These are phyloP conservation scores for Trametes meyenii DNA, from an alignment of 768 basidiomycete genomes.

Conservation along the genomic window DNA sequence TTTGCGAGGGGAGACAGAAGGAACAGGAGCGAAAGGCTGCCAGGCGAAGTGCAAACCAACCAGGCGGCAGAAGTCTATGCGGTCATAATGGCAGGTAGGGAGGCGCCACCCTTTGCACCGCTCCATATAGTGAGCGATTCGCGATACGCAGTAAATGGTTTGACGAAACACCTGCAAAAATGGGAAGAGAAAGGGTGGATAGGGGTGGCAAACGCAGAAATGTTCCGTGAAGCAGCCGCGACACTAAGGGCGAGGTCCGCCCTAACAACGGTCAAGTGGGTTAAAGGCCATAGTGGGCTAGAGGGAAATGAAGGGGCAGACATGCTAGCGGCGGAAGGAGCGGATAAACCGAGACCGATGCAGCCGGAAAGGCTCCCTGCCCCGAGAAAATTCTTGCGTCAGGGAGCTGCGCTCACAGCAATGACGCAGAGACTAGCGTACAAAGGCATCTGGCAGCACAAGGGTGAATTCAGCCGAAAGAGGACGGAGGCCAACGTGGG, in stretches of 20 bases:
- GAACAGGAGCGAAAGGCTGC: neutral
- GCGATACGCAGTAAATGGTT: conserved; percentile 17
- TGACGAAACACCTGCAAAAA: conserved; percentile 24
- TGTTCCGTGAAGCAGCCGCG: no score
- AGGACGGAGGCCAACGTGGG: neutral
- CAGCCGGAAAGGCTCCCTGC: neutral
- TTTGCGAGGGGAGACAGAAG: neutral
- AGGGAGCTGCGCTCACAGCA: neutral
- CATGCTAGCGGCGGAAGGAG: neutral
- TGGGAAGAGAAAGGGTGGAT: conserved; percentile 15
- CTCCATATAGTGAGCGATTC: conserved; percentile 23
- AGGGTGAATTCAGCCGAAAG: neutral
- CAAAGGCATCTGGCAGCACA: neutral
- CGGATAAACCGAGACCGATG: neutral
- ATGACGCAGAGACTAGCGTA: neutral
- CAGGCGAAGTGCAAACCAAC: neutral
- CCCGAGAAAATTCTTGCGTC: neutral
- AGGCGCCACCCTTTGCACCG: neutral
- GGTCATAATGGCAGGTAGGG: conserved; percentile 1
- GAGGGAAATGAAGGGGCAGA: neutral
- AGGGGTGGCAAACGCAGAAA: no score
- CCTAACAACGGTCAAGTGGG: neutral
- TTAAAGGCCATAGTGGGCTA: neutral
- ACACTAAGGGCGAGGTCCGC: neutral
- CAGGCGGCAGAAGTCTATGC: conserved; percentile 24